Percentiles rank a stretch among this genome's conserved stretches.
These are phyloP conservation scores for Pneumocystis wakefieldiae DNA, from an alignment of 1,139 yeast species.

Conservation along the genomic window DNA sequence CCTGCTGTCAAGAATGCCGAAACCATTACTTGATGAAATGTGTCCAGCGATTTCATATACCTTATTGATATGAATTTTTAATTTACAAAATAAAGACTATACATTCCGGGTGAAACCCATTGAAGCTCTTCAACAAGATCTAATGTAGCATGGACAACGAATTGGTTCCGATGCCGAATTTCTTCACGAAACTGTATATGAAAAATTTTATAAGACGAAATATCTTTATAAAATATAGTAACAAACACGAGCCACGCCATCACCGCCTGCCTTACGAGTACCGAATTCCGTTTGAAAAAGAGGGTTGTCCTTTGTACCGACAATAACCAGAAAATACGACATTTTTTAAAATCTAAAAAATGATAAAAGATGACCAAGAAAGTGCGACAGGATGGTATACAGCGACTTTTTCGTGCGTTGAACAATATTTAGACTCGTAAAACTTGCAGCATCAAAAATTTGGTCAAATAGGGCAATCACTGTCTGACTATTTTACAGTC, in stretches of 20 bases:
- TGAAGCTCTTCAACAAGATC: slow-evolving; percentile 83
- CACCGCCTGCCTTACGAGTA: slow-evolving; percentile 50
- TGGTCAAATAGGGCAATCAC: too few relatives aligned
- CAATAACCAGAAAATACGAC: slow-evolving; percentile 76
- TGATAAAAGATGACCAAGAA: too few relatives aligned
- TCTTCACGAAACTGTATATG: slow-evolving; percentile 7
- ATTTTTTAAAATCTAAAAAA: slow-evolving; percentile 19
- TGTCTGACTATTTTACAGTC: too few relatives aligned
- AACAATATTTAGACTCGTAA: too few relatives aligned
- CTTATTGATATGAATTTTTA: slow-evolving; percentile 4
- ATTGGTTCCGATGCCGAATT: slow-evolving; percentile 41
- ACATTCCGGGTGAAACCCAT: slow-evolving; percentile 39
- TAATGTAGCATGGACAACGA: slow-evolving; percentile 71
- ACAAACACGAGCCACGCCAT: slow-evolving; percentile 37
- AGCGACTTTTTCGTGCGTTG: too few relatives aligned
- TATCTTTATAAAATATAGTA: slow-evolving; percentile 1
- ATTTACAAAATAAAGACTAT: neutral
- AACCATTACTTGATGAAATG: slow-evolving; percentile 65
- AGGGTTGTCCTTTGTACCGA: slow-evolving; percentile 79
- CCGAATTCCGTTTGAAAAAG: slow-evolving; percentile 80
- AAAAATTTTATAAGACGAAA: neutral
- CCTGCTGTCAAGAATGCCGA: slow-evolving; percentile 83
- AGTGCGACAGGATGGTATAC: too few relatives aligned
- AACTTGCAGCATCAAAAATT: too few relatives aligned
- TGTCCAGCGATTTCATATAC: slow-evolving; percentile 66